Evolutionary conservation across 2,329 filamentous ascomycete genomes (phyloP).

Genomic region (Pochonia chlamydosporia): DNA sequence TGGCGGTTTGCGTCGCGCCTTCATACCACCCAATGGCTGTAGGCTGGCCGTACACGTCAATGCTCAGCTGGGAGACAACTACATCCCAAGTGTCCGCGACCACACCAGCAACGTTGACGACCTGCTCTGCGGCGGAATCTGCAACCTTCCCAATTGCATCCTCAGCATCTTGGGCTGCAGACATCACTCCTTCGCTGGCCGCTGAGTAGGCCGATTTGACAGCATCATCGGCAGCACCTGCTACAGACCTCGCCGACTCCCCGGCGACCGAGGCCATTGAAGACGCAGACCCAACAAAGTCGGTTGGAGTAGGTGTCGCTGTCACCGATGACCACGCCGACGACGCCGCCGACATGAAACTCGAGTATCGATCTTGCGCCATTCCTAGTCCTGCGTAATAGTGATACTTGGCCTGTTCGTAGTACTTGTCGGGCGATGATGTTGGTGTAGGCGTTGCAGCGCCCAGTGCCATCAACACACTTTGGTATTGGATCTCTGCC

Average conservation of each 20-base stretch:
- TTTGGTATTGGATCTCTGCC: constrained; percentile 66
- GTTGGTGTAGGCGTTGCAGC: constrained; percentile 47
- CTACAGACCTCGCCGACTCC: constrained; percentile 39
- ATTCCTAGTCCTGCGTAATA: constrained; percentile 76
- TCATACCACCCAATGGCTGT: constrained; percentile 50
- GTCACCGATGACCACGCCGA: constrained; percentile 56
- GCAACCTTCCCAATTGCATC: constrained; percentile 33
- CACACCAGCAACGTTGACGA: constrained; percentile 29
- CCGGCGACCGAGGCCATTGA: constrained; percentile 44
- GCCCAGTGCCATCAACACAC: constrained; percentile 60
- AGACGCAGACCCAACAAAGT: constrained; percentile 40
- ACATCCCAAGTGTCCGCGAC: constrained; percentile 34
- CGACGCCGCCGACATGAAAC: constrained; percentile 67
- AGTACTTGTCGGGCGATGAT: constrained; percentile 49
- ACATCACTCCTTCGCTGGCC: constrained; percentile 36
- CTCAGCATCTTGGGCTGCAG: constrained; percentile 31
- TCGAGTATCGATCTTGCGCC: constrained; percentile 72
- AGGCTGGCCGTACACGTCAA: constrained; percentile 66
- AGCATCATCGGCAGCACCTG: constrained; percentile 41
- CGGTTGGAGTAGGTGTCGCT: constrained; percentile 55
- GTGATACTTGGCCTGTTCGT: constrained; percentile 54
- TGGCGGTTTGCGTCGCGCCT: constrained; percentile 39
- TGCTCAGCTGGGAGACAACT: constrained; percentile 56
- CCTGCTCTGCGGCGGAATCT: constrained; percentile 38
- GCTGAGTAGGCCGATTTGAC: constrained; percentile 46